Conservation (phyloP, 192 early-diverging fungal species). For the Coemansia sp. region DNA sequence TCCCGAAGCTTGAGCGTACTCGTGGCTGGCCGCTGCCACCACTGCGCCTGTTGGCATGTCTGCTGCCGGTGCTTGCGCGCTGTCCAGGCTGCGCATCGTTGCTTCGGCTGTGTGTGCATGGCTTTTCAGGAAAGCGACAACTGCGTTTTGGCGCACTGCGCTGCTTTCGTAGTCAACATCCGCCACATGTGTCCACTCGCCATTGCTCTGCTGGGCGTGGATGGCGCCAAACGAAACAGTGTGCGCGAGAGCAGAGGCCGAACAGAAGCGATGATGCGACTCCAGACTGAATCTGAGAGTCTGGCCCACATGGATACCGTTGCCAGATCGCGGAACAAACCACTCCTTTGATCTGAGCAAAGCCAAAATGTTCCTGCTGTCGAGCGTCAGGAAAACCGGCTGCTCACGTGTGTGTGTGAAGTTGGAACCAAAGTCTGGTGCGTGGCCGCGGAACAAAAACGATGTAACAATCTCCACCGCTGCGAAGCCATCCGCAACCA, state of each 20-base stretch:
- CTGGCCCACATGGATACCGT: conserved; percentile 23
- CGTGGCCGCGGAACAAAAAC: conserved; percentile 84
- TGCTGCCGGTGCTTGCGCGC: conserved; percentile 36
- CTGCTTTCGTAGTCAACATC: conserved; percentile 71
- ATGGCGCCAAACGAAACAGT: conserved; percentile 68
- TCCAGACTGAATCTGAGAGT: conserved; percentile 76
- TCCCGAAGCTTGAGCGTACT: conserved; percentile 78
- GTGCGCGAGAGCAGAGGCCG: conserved; percentile 56
- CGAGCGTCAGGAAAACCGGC: conserved; percentile 67
- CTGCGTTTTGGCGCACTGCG: conserved; percentile 72
- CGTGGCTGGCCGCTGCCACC: conserved; percentile 70
- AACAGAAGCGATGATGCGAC: conserved; percentile 65
- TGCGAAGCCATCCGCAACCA: conserved; percentile 60
- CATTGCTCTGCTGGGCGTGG: conserved; percentile 43
- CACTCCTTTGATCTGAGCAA: conserved; percentile 82
- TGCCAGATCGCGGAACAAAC: conserved; percentile 56
- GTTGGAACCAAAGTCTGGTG: conserved; percentile 72
- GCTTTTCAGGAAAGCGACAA: conserved; percentile 77
- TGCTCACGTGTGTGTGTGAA: conserved; percentile 79
- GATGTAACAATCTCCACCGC: conserved; percentile 75
- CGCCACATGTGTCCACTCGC: conserved; percentile 70
- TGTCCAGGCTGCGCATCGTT: conserved; percentile 65
- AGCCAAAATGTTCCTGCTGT: conserved; percentile 68
- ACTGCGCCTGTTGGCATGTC: conserved; percentile 59
- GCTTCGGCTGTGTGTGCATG: conserved; percentile 70